Base-by-base conservation (phyloP, 176 grass and related monocot genomes). In the Musa schizocarpa region DNA sequence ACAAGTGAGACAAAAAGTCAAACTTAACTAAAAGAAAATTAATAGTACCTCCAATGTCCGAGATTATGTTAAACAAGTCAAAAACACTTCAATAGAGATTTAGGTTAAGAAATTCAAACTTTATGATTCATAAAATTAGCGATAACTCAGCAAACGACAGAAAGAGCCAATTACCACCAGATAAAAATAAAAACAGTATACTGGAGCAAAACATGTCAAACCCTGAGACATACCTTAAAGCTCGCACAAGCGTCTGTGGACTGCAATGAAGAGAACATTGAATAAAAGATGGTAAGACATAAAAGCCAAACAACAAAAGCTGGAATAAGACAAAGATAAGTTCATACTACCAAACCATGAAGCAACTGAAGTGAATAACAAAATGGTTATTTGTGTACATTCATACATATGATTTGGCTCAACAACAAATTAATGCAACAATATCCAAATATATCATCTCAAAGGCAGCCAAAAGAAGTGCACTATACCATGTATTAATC, bases 171-270 rank as follows among this genome's bases (percentile, higher is more conserved):
- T 74, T 55, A 54, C 49, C 50, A 68, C 17, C 22, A 66, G 48
- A 56, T 57, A 26, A 27, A 69, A 69, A 69, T 69, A 14, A 43
- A 53, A 76, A 19, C 50, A 64, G 57, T 20, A 49, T 21, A 34
- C 4, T 34, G 29, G 68, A 53, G 9, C 24, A 70, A 57, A 14
- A 56, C 11, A 11, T 43, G 11, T 49, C 10, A 57, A 56, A 83
- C 53, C 54, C 72, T 77, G 68, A 53, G 49, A 0, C 78, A 86
- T 92, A 99, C 96, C 91, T 99, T 77, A 99, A 58, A 82, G 96
- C 91, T 79, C 91, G 87, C 83, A 99, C 96, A 65, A 99, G 84
- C 1, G 86, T 99, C 77, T 95, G 96, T 79, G 96, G 96, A 71
- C 96, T 99, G 81, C 88, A 99, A 78, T 87, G 87, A 23, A 48